These are phyloP conservation scores for Phlebiopsis gigantea DNA, from an alignment of 768 basidiomycete genomes.

Conservation along the genomic window DNA sequence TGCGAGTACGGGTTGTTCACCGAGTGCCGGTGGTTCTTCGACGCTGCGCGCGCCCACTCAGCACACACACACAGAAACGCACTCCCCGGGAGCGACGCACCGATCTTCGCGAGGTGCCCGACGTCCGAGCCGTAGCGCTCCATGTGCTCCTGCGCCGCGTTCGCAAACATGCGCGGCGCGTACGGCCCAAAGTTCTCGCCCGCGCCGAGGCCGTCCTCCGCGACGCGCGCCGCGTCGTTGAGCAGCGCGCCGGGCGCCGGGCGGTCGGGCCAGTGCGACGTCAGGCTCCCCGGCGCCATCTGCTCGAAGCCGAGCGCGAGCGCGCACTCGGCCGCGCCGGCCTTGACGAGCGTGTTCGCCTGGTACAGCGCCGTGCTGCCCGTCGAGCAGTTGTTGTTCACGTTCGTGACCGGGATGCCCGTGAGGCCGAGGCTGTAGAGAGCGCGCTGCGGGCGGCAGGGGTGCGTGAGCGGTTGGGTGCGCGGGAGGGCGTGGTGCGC, in stretches of 20 bases:
- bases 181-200: conserved; percentile 66
- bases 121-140: conserved; percentile 64
- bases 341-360: conserved; percentile 66
- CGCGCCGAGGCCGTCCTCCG: conserved; percentile 38
- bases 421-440: conserved; percentile 83
- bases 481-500: conserved; percentile 10
- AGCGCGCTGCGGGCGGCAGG: conserved; percentile 60
- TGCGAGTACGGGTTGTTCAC: conserved; percentile 83
- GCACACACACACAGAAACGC: not conserved
- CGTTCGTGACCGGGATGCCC: conserved; percentile 77
- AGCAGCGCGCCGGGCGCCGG: conserved; percentile 44
- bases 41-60: conserved; percentile 48
- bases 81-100: conserved; percentile 42
- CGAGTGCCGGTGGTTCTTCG: conserved; percentile 82
- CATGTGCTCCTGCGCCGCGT: conserved; percentile 72
- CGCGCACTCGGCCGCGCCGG: conserved; percentile 65
- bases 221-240: conserved; percentile 34
- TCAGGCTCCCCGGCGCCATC: conserved; percentile 71
- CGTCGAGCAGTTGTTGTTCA: conserved; percentile 86
- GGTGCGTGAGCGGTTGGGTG: not conserved
- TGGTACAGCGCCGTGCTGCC: conserved; percentile 75
- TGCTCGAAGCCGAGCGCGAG: conserved; percentile 85
- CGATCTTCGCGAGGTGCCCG: conserved; percentile 71
- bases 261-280: conserved; percentile 56
- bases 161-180: conserved; percentile 71